phyloP scores from a whole-genome alignment of 495 filamentous ascomycete species.

The Saxophila tyrrhenica region DNA sequence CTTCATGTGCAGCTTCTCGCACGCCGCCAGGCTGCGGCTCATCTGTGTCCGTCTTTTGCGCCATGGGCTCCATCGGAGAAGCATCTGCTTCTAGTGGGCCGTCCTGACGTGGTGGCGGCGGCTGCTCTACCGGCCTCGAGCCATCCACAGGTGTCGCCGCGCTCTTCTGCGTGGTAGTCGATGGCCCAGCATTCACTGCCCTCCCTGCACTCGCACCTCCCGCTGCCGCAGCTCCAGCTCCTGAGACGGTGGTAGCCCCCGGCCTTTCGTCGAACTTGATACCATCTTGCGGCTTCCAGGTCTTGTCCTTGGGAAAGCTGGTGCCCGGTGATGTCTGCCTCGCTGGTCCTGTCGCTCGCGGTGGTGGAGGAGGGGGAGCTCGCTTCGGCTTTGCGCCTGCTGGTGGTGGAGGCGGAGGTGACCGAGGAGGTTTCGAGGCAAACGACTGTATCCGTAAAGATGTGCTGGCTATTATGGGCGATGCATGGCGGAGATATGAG shows the following conservation, averaged over 20 bases:
- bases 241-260: neutral
- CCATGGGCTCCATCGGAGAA: slow-evolving; percentile 11
- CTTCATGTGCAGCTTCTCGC: slow-evolving; percentile 7
- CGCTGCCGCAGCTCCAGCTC: neutral
- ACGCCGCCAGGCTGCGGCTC: slow-evolving; percentile 10
- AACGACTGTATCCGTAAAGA: slow-evolving; percentile 9
- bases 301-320: slow-evolving; percentile 14
- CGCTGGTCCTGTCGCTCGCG: neutral
- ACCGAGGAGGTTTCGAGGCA: slow-evolving; percentile 7
- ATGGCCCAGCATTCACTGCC: neutral
- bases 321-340: slow-evolving; percentile 18
- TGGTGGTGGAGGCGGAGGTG: neutral
- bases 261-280: slow-evolving; percentile 13
- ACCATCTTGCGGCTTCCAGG: slow-evolving; percentile 19
- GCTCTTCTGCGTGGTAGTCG: neutral
- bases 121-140: slow-evolving; percentile 3
- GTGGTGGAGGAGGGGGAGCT: neutral
- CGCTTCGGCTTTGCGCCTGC: neutral
- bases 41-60: slow-evolving; percentile 13
- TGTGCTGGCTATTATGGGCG: slow-evolving; percentile 3
- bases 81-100: neutral
- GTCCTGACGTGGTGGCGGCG: neutral
- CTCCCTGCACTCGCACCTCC: neutral
- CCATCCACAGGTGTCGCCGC: slow-evolving; percentile 7
- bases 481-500: slow-evolving; percentile 1